These are phyloP conservation scores for Starmera pachycereana DNA, from an alignment of 805 yeast species.

Conservation along the genomic window DNA sequence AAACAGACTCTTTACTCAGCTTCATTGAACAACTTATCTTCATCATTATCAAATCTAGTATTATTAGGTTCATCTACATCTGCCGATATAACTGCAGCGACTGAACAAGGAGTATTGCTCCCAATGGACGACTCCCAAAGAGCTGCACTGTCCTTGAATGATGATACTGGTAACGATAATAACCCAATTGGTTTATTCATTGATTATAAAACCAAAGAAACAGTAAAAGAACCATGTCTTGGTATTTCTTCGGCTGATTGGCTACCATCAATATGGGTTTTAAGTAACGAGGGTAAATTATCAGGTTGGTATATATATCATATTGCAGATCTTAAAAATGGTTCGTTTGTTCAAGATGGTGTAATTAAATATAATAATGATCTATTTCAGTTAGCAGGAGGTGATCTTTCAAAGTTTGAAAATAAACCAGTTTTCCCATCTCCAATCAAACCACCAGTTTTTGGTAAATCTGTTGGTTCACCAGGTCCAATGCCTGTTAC, in stretches of 20 bases:
- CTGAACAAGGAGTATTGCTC: conserved; percentile 26
- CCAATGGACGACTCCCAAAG: conserved; percentile 60
- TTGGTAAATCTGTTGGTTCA: conserved; percentile 5
- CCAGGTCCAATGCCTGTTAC: not conserved
- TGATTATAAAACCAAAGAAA: conserved; percentile 39
- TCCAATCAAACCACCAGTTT: conserved; percentile 5
- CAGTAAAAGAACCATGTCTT: conserved; percentile 41
- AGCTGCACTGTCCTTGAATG: conserved; percentile 66
- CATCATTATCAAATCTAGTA: conserved; percentile 21
- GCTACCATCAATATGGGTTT: conserved; percentile 54
- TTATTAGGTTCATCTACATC: conserved; percentile 55
- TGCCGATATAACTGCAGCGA: conserved; percentile 45
- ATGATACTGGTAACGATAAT: conserved; percentile 54
- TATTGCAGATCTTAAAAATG: conserved; percentile 34
- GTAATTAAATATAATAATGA: conserved; percentile 1
- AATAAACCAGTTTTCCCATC: not conserved
- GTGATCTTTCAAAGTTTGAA: not conserved
- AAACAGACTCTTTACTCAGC: conserved; percentile 34
- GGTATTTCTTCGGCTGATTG: conserved; percentile 49
- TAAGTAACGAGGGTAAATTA: conserved; percentile 55
- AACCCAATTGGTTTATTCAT: conserved; percentile 61
- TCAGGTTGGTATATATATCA: conserved; percentile 59
- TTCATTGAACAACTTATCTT: conserved; percentile 31
- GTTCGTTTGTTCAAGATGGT: conserved; percentile 17
- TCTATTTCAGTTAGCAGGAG: conserved; percentile 1